Base-by-base conservation (phyloP, 441 rosid species). In the Erodium texanum region DNA sequence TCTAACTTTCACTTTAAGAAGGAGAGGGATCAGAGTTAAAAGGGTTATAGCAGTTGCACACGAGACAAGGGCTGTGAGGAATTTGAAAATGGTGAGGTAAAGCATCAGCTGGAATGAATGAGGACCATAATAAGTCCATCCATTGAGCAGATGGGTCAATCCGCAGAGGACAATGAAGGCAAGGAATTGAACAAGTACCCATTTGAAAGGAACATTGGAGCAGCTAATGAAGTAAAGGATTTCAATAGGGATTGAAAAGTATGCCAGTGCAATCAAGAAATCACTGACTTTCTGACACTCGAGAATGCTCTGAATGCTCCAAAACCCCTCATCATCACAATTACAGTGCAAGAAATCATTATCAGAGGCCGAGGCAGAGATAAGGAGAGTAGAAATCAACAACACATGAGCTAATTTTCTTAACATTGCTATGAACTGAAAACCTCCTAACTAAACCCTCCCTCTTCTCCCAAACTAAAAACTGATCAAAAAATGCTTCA, bases 81-180 rank as follows among this genome's bases (percentile, higher is more conserved):
- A 77, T 48, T 88, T 88, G 5, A 84, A 82, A 75, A 88, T 66
- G 0, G 93, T 88, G 65, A 88, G 89, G 70, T 84, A 79, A 12
- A 88, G 62, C 86, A 86, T 82, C 62, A 88, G 75, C 78, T 81
- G 87, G 73, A 88, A 88, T 2, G 93, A 83, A 67, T 86, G 93
- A 0, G 85, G 90, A 52, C 89, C 90, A 70, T 89, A 87, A 38
- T 84, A 88, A 20, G 90, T 86, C 90, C 87, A 81, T 27, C 80
- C 87, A 41, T 83, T 88, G 65, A 88, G 81, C 78, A 88, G 70
- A 74, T 88, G 93, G 56, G 90, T 83, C 80, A 88, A 78, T 2
- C 93, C 93, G 68, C 93, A 88, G 50, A 88, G 89, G 45, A 88
- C 93, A 11, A 88, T 88, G 68, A 88, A 88, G 1, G 86, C 87